A percentile compares a stretch with the other conserved stretches of the same genome.
Conservation (phyloP, 306 rosid genomes). For the Castanospermum australe region DNA sequence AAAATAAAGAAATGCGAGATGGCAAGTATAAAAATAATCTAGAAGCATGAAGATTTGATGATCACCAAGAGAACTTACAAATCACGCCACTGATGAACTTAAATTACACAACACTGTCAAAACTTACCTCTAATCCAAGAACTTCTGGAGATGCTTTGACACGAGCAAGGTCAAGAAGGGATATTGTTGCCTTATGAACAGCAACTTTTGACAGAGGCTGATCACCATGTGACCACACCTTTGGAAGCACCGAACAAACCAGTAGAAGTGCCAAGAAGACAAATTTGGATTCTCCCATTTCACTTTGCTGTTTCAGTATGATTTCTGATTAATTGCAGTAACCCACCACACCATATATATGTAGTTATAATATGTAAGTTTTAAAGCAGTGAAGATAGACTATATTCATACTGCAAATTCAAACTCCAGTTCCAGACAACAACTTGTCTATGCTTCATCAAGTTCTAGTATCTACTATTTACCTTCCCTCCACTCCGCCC, state of each 20-base stretch:
- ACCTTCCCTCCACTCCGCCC: not conserved
- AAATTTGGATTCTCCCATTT: slow-evolving; percentile 41
- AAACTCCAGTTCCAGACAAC: not conserved
- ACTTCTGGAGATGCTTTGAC: slow-evolving; percentile 56
- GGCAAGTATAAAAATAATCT: not conserved
- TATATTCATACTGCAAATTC: not conserved
- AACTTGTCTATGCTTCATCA: not conserved
- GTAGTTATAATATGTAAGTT: not conserved
- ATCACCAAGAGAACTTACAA: not conserved
- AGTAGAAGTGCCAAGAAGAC: slow-evolving; percentile 39
- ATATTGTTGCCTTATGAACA: slow-evolving; percentile 50
- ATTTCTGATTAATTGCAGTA: slow-evolving; percentile 8
- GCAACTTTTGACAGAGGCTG: slow-evolving; percentile 72
- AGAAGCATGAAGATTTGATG: not conserved
- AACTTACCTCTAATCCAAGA: slow-evolving; percentile 67
- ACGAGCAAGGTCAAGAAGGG: slow-evolving; percentile 53
- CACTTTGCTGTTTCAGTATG: not conserved
- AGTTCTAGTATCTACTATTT: not conserved
- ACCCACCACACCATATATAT: not conserved
- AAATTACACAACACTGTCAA: not conserved
- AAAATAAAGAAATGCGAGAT: not conserved
- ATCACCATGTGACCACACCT: slow-evolving; percentile 54
- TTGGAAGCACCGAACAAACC: slow-evolving; percentile 40
- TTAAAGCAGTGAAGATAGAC: not conserved
- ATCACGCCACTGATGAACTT: not conserved